A percentile compares a stretch with the other conserved stretches of the same genome.
Evolutionary conservation across 2,329 filamentous ascomycete species (phyloP).

Genomic region (Falciphora oryzae): DNA sequence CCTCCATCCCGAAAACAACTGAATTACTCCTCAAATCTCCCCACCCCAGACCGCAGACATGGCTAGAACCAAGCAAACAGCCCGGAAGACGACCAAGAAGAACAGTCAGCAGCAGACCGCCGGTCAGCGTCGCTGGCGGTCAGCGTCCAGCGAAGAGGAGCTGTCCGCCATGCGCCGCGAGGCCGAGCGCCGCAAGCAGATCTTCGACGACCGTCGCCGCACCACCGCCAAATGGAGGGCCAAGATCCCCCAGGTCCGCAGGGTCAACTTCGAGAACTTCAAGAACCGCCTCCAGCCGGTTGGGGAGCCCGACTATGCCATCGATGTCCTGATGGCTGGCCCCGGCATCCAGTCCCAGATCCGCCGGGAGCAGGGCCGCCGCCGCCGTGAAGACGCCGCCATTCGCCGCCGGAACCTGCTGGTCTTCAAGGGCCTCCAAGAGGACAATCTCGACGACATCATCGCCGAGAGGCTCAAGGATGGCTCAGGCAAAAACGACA

Average conservation of each 20-base stretch:
- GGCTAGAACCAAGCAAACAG: neutral
- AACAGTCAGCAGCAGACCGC: neutral
- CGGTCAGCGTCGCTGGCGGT: neutral
- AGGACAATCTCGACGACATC: neutral
- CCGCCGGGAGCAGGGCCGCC: constrained; percentile 2
- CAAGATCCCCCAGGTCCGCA: constrained; percentile 30
- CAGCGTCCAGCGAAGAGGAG: neutral
- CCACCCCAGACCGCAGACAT: neutral
- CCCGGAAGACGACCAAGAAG: neutral
- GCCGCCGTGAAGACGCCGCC: neutral
- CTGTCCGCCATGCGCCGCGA: neutral
- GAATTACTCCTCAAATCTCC: neutral
- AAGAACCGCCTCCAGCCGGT: constrained; percentile 34
- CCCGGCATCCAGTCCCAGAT: neutral
- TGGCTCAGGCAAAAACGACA: neutral
- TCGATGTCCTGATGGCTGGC: constrained; percentile 28
- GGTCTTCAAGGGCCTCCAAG: neutral
- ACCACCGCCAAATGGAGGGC: neutral
- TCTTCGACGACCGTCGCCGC: neutral
- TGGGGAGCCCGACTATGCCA: constrained; percentile 22
- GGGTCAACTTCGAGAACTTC: constrained; percentile 37
- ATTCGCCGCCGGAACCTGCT: neutral
- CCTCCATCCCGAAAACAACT: too few relatives aligned
- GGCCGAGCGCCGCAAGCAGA: neutral
- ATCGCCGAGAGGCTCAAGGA: neutral